Base-by-base conservation (phyloP, 2,329 filamentous ascomycete genomes). In the Paecilomyces fulvus region DNA sequence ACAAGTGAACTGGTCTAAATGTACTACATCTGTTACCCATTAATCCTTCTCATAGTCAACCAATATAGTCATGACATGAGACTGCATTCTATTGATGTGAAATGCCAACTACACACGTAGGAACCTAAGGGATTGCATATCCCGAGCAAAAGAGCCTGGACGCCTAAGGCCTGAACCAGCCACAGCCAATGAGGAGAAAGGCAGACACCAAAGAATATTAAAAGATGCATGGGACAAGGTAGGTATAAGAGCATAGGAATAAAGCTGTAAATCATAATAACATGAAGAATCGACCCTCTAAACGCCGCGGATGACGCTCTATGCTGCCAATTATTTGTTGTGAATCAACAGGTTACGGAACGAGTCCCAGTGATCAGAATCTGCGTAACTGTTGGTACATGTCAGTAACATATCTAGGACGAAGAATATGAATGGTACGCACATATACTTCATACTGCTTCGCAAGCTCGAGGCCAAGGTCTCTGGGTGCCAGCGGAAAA, bases 401-500 rank as follows among this genome's bases (percentile, higher is more conserved):
- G 55, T 54, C n/a, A 31, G 21, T 11, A 52, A 53, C 21, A 25
- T 56, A 52, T 53, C 20, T 21, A 20, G 20, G 46, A 21, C 4
- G 48, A 20, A 51, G 54, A 53, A 23, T 52, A 14, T 21, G 20
- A 28, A 25, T 20, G 30, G 11, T 33, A 80, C 83, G 69, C 92
- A 99, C 79, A 99, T 96, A 70, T 99, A 99, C 65, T 84, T 89
- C 94, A 99, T 99, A 77, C 91, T 96, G 75, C 86, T 92, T 72
- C 90, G 83, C 79, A 99, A 76, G 73, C 92, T 96, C 58, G 86
- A 84, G 80, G 96, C 94, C 69, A 99, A 82, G 56, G 89, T 90
- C 66, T 95, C 90, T 4, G 94, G 91, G 76, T 97, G 86, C 83
- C 88, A 89, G 65, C 89, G 83, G 79, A 96, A 99, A 59, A 99